These are phyloP conservation scores for Kokia cookei DNA, from an alignment of 441 rosid genomes.

Conservation along the genomic window DNA sequence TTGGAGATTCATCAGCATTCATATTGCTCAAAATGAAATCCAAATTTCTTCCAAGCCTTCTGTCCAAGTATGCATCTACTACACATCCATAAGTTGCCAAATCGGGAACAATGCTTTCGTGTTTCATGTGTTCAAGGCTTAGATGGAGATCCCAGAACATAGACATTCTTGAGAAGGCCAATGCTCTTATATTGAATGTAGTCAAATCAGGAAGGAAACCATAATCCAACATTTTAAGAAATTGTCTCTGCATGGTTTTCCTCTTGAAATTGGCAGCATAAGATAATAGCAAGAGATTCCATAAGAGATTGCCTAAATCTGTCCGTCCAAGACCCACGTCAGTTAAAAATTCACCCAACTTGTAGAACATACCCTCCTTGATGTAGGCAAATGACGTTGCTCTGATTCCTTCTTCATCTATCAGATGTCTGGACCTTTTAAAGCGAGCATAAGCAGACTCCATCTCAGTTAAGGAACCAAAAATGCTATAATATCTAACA, in stretches of 20 bases:
- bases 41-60: slow-evolving; percentile 4
- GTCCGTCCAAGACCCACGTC: slow-evolving; percentile 62
- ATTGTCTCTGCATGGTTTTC: slow-evolving; percentile 81
- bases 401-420: slow-evolving; percentile 49
- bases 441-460: slow-evolving; percentile 58
- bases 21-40: background rate
- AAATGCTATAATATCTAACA: slow-evolving; percentile 43
- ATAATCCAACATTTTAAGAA: slow-evolving; percentile 37
- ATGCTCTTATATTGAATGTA: slow-evolving; percentile 1
- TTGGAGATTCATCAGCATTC: background rate
- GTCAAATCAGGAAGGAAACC: background rate
- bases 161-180: slow-evolving; percentile 3
- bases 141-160: slow-evolving; percentile 3
- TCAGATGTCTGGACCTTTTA: slow-evolving; percentile 47
- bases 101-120: background rate
- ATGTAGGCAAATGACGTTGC: slow-evolving; percentile 55
- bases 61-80: background rate
- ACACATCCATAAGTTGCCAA: slow-evolving; percentile 2
- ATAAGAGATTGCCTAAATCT: slow-evolving; percentile 53
- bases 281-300: slow-evolving; percentile 1
- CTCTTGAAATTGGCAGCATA: slow-evolving; percentile 31
- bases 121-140: slow-evolving; percentile 2
- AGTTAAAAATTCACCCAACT: slow-evolving; percentile 52
- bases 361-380: slow-evolving; percentile 38
- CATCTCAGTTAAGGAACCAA: slow-evolving; percentile 52